Conservation (phyloP, 2,329 filamentous ascomycete species). For the Colletotrichum caudatum region DNA sequence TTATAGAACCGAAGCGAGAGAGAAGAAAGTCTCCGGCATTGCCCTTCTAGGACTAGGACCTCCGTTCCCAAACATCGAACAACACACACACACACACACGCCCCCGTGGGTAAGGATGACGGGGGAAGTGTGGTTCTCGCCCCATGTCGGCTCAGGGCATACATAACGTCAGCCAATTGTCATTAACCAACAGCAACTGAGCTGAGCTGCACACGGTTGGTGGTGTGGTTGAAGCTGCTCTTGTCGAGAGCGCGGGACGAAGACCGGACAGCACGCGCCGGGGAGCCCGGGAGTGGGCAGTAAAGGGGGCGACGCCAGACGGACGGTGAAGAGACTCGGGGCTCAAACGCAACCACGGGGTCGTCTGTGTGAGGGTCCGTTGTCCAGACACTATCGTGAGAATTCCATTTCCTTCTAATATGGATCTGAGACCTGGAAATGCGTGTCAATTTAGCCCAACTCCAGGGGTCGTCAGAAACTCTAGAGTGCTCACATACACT, state of each 20-base stretch:
- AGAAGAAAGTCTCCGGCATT: slow-evolving; percentile 15
- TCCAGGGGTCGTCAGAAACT: not conserved
- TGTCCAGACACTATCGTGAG: not conserved
- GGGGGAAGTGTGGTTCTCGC: slow-evolving; percentile 11
- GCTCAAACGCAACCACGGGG: not conserved
- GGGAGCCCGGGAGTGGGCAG: not conserved
- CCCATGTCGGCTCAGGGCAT: not conserved
- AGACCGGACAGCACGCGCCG: slow-evolving; percentile 5
- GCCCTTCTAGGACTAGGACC: slow-evolving; percentile 24
- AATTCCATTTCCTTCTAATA: not conserved
- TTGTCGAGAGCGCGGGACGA: slow-evolving; percentile 4
- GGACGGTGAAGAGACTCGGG: not conserved
- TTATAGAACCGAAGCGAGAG: slow-evolving; percentile 9
- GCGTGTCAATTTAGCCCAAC: slow-evolving; percentile 11
- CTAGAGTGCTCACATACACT: not conserved
- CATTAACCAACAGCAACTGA: slow-evolving; percentile 4
- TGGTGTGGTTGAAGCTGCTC: not conserved
- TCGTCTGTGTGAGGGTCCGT: not conserved
- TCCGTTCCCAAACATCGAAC: not conserved
- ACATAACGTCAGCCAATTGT: slow-evolving; percentile 15
- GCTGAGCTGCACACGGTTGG: not conserved
- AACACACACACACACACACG: not conserved
- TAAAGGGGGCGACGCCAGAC: not conserved
- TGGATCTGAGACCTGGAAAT: slow-evolving; percentile 1
- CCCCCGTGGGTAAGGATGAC: slow-evolving; percentile 18